phyloP scores from a whole-genome alignment of 345 rosid genomes.

The Jatropha curcas region DNA sequence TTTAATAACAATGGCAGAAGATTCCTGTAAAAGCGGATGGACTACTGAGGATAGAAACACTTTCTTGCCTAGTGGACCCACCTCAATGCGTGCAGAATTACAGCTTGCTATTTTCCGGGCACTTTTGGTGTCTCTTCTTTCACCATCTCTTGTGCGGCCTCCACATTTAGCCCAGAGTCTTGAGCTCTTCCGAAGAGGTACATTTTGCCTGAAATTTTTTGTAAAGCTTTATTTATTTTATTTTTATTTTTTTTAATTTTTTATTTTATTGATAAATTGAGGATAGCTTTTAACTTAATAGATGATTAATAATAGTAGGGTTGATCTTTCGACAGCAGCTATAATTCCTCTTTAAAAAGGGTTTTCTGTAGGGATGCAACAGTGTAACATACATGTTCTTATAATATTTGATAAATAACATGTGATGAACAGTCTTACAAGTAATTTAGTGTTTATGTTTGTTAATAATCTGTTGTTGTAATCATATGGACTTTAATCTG shows the following conservation, averaged over 20 bases:
- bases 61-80: conserved; percentile 35
- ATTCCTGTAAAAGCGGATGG: conserved; percentile 59
- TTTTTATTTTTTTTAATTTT: not conserved
- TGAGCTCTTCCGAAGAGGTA: conserved; percentile 82
- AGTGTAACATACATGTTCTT: no score
- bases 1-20: conserved; percentile 54
- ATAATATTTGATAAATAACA: no score
- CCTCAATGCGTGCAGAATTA: conserved; percentile 45
- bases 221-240: no score
- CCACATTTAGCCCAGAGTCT: conserved; percentile 59
- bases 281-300: no score
- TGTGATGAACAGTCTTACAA: no score
- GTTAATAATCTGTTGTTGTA: not conserved
- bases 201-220: no score
- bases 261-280: not conserved
- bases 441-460: not conserved
- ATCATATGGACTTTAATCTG: not conserved
- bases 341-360: not conserved
- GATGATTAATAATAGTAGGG: no score
- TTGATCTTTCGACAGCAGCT: not conserved
- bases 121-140: conserved; percentile 71
- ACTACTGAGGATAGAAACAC: conserved; percentile 40
- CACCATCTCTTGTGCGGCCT: conserved; percentile 61
- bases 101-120: conserved; percentile 75
- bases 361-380: not conserved